Evolutionary conservation across 176 grass and related monocot species (phyloP).

Genomic region (Ampelocalamus luodianensis): DNA sequence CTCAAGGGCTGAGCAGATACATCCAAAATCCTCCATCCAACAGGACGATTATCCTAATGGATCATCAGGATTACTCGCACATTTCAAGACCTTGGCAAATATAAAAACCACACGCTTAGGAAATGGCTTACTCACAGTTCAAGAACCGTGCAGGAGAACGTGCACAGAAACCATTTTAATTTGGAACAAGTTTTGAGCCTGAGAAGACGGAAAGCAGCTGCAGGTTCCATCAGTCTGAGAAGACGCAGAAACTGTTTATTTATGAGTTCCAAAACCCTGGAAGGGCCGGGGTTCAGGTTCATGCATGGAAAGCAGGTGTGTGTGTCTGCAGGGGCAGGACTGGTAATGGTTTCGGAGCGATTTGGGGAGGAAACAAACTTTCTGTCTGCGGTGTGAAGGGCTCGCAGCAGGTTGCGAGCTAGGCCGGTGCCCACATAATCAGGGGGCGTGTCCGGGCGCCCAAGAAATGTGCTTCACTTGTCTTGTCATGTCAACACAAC

Average conservation of each 20-base stretch:
- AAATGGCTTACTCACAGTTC: slow-evolving; percentile 44
- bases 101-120: slow-evolving; percentile 40
- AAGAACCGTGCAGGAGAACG: slow-evolving; percentile 14
- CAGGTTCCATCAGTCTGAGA: background rate
- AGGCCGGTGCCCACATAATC: slow-evolving; percentile 44
- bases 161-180: slow-evolving; percentile 21
- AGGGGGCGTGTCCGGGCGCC: slow-evolving; percentile 45
- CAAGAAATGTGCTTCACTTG: slow-evolving; percentile 53
- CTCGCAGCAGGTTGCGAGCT: background rate
- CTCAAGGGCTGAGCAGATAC: slow-evolving; percentile 13
- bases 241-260: slow-evolving; percentile 9
- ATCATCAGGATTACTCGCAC: background rate
- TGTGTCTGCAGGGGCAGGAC: background rate
- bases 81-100: slow-evolving; percentile 21
- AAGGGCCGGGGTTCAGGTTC: slow-evolving; percentile 12
- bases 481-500: slow-evolving; percentile 47
- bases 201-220: background rate
- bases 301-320: slow-evolving; percentile 42
- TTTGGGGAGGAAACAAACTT: slow-evolving; percentile 48
- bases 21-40: slow-evolving; percentile 41
- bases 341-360: slow-evolving; percentile 45
- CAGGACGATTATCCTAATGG: slow-evolving; percentile 2
- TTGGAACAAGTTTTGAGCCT: background rate
- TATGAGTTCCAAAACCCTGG: slow-evolving; percentile 63
- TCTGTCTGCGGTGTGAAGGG: slow-evolving; percentile 42